Base-by-base conservation (phyloP, 202 grass and related monocot genomes). In the Carex arenaria region DNA sequence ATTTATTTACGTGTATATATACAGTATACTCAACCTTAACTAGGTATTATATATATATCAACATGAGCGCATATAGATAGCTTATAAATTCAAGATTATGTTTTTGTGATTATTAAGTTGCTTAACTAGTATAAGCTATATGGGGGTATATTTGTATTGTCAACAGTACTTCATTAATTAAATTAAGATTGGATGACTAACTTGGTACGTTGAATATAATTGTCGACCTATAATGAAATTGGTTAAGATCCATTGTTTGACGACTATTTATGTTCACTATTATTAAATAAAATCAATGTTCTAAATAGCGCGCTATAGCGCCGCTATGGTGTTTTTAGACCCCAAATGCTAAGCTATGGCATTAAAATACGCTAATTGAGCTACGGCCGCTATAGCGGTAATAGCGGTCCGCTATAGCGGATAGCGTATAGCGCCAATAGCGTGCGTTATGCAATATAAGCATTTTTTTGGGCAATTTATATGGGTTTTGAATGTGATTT, bases 41-140 rank as follows among this genome's bases (percentile, higher is more conserved):
- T 42, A 40, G 7, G 3, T 20, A 71, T 47, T 19, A 60, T 60
- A 19, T 20, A 60, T 47, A 10, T 51, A 15, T 28, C 22, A 52
- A 15, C 31, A 45, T 13, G 7, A 1, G 64, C 85, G 10, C n/a
- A 87, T 89, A 91, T 72, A 77, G 67, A 10, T 22, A 59, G 64
- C 54, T 62, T 45, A 40, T 63, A 31, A 20, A 80, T 22, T 26
- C 77, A 61, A 54, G 49, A 20, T 52, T 51, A 51, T 28, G 72
- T 10, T 54, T 54, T 54, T 18, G 23, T 55, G 6, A 53, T 55
- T 30, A 75, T 75, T 15, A 55, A 75, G 47, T 75, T 54, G 40
- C 43, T 75, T 53, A 74, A 7, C 54, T 74, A 74, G 7, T 53
- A 53, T 30, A 5, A 31, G 19, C 42, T 74, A 8, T 52, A 74